Percentiles rank a stretch among this genome's conserved stretches.
Conservation (phyloP, 805 yeast genomes). For the Barnettozyma siamensis region DNA sequence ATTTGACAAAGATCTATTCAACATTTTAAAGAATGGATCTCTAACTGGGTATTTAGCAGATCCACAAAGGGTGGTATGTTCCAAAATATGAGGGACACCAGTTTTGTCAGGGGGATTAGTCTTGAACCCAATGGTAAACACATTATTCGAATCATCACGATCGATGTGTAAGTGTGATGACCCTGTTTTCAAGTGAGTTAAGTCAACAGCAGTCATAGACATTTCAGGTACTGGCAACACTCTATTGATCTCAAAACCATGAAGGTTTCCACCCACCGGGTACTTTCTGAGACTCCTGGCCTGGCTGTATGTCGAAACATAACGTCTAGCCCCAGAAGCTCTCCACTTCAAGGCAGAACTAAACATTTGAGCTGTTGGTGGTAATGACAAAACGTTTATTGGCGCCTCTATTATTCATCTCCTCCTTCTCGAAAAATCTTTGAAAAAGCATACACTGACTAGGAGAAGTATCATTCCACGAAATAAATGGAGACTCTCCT, state of each 20-base stretch:
- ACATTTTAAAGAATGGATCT: conserved; percentile 97
- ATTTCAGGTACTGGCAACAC: conserved; percentile 75
- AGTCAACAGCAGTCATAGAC: conserved; percentile 69
- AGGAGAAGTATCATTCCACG: no score
- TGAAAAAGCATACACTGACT: no score
- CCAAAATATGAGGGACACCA: conserved; percentile 94
- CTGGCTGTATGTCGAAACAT: conserved; percentile 27
- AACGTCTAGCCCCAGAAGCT: conserved; percentile 7
- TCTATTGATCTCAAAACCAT: conserved; percentile 63
- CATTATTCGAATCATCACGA: conserved; percentile 77
- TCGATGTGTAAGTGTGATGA: conserved; percentile 83
- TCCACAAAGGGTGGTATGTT: conserved; percentile 95
- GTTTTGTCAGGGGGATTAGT: conserved; percentile 94
- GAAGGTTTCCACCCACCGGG: conserved; percentile 54
- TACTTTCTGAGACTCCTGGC: conserved; percentile 41
- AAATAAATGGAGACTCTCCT: no score
- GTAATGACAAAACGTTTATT: no score
- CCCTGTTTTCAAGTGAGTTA: conserved; percentile 64
- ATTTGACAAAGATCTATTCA: conserved; percentile 87
- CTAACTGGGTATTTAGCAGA: conserved; percentile 87
- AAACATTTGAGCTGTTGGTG: conserved; percentile 4
- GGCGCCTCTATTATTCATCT: neutral
- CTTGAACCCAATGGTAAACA: conserved; percentile 82
- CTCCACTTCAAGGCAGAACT: conserved; percentile 7
- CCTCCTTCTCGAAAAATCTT: neutral